Evolutionary conservation across 768 basidiomycete genomes (phyloP), one percentile per base, ranked within the genome.

Genomic region (Peribolospora baueri): DNA sequence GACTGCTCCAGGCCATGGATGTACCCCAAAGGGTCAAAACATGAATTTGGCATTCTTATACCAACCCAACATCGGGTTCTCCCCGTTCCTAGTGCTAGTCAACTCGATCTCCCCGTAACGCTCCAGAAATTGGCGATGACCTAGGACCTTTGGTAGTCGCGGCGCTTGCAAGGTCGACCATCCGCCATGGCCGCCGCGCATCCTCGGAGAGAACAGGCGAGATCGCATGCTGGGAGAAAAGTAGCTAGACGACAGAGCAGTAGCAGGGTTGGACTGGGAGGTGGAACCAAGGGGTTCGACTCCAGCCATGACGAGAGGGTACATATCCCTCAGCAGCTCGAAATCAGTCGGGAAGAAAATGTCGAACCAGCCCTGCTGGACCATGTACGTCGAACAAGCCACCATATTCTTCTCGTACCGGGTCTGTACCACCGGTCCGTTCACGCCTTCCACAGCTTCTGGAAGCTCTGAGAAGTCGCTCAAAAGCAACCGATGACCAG

Each of bases 341-440:
- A 95, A 95, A 65, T 84, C 72, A 9, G 91, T 97, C 7, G 93
- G 93, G 71, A 98, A 98, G 71, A 98, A 85, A 58, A 97, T 97
- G 67, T 98, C 93, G 67, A 98, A 98, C 70, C 80, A 90, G 6
- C 93, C 93, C 63, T 83, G 91, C 62, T 79, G 80, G 56, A 98
- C 93, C 61, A 91, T 77, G 55, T 93, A 74, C 10, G 84, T 95
- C 59, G 79, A 73, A 63, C 85, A 88, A 4, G 93, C 83, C 2
- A 97, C 81, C 63, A 84, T 88, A 50, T 75, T 75, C 57, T 81
- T 82, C 48, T 76, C 78, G 65, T 82, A 80, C 52, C 86, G 77
- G 37, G 93, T 95, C 69, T 98, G 93, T 36, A 97, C 93, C 36
- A 97, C 93, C 8, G 93, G 93, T 4, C 82, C 84, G 61, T 74